Base-by-base conservation (phyloP, 2,329 filamentous ascomycete species). In the Cadophora sp. region DNA sequence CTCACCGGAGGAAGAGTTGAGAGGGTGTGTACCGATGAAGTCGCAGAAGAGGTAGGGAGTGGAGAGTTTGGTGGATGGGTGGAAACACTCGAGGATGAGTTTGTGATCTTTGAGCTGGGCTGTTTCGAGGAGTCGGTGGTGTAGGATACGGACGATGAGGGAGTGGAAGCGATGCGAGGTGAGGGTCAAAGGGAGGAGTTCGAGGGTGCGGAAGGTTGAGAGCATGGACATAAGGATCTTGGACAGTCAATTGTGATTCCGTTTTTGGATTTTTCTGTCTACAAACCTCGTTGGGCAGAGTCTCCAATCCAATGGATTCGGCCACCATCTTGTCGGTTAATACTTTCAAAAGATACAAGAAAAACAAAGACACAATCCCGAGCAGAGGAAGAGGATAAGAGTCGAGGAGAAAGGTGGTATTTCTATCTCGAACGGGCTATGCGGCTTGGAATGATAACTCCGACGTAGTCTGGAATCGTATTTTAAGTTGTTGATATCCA, bases 21-120 rank as follows among this genome's bases (percentile, higher is more conserved):
- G 79, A 2, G 64, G 66, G 70, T 88, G 82, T 1, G 89, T 93
- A 36, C 85, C 87, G 13, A 89, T 81, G 69, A 90, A 90, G 53
- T 87, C 82, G 78, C 92, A 94, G 75, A 85, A 85, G 14, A 93
- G 83, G 64, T 88, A 89, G 0, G 91, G 90, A 22, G 91, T 89
- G 5, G 85, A 89, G 59, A 91, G 82, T 77, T 89, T 90, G 27
- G 85, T 88, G 69, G 83, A 87, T 0, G 92, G 92, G 70, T 91
- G 91, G 75, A 91, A 94, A 77, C 91, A 93, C 80, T 95, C 91
- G 50, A 96, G 85, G 45, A 94, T 87, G 47, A 96, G 79, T 63
- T 89, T 86, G 74, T 92, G 87, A 45, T 87, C 84, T 59, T 67
- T 67, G 8, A 90, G 79, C 3, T 84, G 80, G 4, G 87, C 83